Conservation (phyloP, 768 basidiomycete species). For the Boletus pseudo-olivaceus region DNA sequence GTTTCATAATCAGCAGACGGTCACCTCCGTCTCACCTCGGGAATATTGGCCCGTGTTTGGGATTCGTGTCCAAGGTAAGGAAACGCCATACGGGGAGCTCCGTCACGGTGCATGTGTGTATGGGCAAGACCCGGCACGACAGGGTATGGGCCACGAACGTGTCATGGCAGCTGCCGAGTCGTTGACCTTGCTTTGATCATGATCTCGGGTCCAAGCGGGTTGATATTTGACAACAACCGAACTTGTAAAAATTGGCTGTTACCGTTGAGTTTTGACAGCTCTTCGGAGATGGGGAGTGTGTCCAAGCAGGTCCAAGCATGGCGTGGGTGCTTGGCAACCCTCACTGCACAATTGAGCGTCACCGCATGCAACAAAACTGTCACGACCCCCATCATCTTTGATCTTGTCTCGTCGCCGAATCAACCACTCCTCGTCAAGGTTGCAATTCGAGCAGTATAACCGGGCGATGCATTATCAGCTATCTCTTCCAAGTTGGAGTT, state of each 20-base stretch:
- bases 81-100: background rate
- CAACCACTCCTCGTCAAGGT: background rate
- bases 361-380: background rate
- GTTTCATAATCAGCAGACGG: slow-evolving; percentile 8
- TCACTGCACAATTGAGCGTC: background rate
- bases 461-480: background rate
- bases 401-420: background rate
- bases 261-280: background rate
- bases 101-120: background rate
- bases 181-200: slow-evolving; percentile 19
- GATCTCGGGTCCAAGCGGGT: slow-evolving; percentile 4
- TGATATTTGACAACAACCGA: background rate
- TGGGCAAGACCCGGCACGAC: background rate
- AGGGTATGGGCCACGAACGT: background rate
- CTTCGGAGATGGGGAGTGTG: slow-evolving; percentile 4
- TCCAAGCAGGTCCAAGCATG: slow-evolving; percentile 1
- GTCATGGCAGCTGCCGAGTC: slow-evolving; percentile 11
- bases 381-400: background rate
- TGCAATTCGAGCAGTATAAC: background rate
- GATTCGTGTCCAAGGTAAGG: background rate
- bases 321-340: background rate
- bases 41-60: slow-evolving; percentile 1
- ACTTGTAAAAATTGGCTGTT: background rate
- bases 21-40: slow-evolving; percentile 11
- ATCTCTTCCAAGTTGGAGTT: background rate